Percentiles rank a stretch among this genome's conserved stretches.
Conservation (phyloP, 306 rosid genomes). For the Spatholobus suberectus region DNA sequence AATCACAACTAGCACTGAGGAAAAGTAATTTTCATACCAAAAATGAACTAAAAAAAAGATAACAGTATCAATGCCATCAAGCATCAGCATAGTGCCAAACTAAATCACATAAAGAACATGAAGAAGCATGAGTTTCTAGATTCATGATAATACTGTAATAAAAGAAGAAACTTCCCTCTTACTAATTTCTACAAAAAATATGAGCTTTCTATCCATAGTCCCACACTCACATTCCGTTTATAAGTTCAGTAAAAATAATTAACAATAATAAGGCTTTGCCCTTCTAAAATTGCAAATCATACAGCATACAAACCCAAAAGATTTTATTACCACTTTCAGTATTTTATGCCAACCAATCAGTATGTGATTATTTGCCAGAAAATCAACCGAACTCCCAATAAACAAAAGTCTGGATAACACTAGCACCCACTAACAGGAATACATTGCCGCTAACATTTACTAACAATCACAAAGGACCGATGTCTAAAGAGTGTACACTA, state of each 20-base stretch:
- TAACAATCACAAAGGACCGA: not conserved
- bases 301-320: slow-evolving; percentile 3
- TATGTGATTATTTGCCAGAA: slow-evolving; percentile 17
- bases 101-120: slow-evolving; percentile 29
- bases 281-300: not conserved
- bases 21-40: slow-evolving; percentile 9
- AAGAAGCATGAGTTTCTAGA: not conserved
- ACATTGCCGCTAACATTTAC: slow-evolving; percentile 16
- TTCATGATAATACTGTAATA: not conserved
- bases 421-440: not conserved
- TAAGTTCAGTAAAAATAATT: not conserved
- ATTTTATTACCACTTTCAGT: not conserved
- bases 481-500: not conserved
- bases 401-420: not conserved
- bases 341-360: not conserved
- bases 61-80: slow-evolving; percentile 29
- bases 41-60: not conserved
- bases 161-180: slow-evolving; percentile 7
- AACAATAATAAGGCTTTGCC: not conserved
- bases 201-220: slow-evolving; percentile 7
- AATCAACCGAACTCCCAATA: slow-evolving; percentile 6
- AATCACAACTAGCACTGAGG: slow-evolving; percentile 22
- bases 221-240: not conserved
- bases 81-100: not conserved
- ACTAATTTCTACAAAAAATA: slow-evolving; percentile 12